These are phyloP conservation scores for Brassica carinata DNA, from an alignment of 345 rosid species.

Conservation along the genomic window DNA sequence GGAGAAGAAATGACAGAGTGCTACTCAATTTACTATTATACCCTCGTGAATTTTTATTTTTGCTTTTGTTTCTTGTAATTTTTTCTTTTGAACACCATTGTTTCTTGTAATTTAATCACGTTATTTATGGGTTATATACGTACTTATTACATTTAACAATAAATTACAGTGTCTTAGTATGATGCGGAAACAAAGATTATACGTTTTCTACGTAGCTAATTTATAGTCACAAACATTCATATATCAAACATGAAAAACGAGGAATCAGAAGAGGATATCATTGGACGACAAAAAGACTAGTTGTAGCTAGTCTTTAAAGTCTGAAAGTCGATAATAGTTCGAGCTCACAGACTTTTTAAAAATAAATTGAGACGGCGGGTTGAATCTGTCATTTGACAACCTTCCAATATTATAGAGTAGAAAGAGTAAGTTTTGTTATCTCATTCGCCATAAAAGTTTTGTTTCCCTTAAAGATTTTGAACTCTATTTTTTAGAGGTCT, in stretches of 20 bases:
- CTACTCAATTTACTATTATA: background rate
- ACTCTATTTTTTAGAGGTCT: background rate
- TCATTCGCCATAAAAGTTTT: background rate
- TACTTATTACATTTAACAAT: background rate
- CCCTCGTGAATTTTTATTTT: background rate
- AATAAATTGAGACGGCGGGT: constrained; percentile 1
- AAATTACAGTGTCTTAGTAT: background rate
- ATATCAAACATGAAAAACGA: background rate
- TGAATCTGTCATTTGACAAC: background rate
- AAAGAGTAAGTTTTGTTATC: background rate
- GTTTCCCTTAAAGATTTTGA: constrained; percentile 4
- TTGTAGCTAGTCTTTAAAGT: too few species aligned
- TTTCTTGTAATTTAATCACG: background rate
- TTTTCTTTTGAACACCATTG: too few species aligned
- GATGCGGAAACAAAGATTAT: background rate
- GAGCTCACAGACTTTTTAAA: background rate
- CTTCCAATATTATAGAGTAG: background rate
- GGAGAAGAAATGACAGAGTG: background rate
- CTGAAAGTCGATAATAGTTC: background rate
- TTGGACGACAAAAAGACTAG: background rate
- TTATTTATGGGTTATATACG: constrained; percentile 1
- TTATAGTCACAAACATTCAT: too few species aligned
- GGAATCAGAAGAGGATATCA: background rate
- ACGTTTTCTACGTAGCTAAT: background rate
- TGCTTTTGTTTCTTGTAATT: background rate